Conservation (phyloP, 2,329 filamentous ascomycete species). For the Fusarium sp. region DNA sequence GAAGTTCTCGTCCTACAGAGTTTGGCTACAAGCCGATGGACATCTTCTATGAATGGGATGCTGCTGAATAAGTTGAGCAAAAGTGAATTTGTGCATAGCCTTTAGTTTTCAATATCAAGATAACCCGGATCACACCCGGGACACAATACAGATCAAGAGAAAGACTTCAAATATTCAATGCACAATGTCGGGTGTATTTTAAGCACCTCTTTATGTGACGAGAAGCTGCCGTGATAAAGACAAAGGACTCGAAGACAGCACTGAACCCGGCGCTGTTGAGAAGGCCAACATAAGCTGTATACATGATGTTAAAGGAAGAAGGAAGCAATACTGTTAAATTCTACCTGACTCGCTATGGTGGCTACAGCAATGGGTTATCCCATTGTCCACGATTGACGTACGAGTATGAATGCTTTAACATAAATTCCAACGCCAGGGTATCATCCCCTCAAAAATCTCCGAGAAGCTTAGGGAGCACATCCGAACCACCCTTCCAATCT, state of each 20-base stretch:
- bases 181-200: no score
- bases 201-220: no score
- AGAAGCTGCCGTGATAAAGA: no score
- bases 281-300: not conserved
- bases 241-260: no score
- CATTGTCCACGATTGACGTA: not conserved
- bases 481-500: not conserved
- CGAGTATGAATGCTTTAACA: not conserved
- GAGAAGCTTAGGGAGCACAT: not conserved
- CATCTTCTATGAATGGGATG: conserved; percentile 29
- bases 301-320: no score
- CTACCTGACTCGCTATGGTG: no score
- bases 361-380: not conserved
- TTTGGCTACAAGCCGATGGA: conserved; percentile 51
- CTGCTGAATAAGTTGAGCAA: conserved; percentile 7
- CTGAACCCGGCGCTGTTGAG: no score
- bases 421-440: conserved; percentile 16
- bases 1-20: conserved; percentile 53
- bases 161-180: not conserved
- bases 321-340: no score
- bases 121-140: not conserved
- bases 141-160: not conserved
- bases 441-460: conserved; percentile 9
- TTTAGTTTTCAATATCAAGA: conserved; percentile 8
- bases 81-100: conserved; percentile 29